Base-by-base conservation (phyloP, 257 asterid genomes). In the Henckelia pumila region DNA sequence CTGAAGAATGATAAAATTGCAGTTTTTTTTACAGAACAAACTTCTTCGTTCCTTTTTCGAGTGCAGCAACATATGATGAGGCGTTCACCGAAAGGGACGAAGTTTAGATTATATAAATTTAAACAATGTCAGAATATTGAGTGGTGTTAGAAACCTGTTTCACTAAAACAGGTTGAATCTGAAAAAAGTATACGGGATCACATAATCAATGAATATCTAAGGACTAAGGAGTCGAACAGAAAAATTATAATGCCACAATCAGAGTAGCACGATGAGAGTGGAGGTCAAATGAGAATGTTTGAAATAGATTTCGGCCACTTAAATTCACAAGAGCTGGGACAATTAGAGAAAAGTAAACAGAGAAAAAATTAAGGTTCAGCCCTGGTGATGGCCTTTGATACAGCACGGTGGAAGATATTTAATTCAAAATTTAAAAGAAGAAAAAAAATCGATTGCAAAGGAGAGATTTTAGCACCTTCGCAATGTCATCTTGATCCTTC, bases 401-500 rank as follows among this genome's bases (percentile, higher is more conserved):
- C 33, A 58, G 47, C 40, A 63, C 8, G 17, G 5, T 6, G 17
- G 50, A 35, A 49, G 47, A 35, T 25, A 24, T 40, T 63, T 22
- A 47, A 57, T 32, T 52, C 35, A 13, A 65, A 25, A 17, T 17
- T 33, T 33, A n/a, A 67, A 61, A 32, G 35, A 28, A 56, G 59
- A 61, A 26, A 37, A 71, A 30, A 49, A 58, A 44, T 37, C 32
- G 56, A 40, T 26, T 56, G 69, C 10, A 50, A 65, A 61, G 28
- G 52, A 58, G 72, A 72, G 22, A 68, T 30, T 24, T 37, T 52
- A 63, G 68, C 73, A 93, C 99, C 99, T 83, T 87, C 74, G 90
- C 92, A 32, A 90, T 84, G 57, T 80, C 93, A 59, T 72, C 82
- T 74, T 87, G 96, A 78, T 86, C 95, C 82, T 93, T 84, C 79